Evolutionary conservation across 148 eudicot genomes (phyloP).

Genomic region (Rhododendron mucronatum): DNA sequence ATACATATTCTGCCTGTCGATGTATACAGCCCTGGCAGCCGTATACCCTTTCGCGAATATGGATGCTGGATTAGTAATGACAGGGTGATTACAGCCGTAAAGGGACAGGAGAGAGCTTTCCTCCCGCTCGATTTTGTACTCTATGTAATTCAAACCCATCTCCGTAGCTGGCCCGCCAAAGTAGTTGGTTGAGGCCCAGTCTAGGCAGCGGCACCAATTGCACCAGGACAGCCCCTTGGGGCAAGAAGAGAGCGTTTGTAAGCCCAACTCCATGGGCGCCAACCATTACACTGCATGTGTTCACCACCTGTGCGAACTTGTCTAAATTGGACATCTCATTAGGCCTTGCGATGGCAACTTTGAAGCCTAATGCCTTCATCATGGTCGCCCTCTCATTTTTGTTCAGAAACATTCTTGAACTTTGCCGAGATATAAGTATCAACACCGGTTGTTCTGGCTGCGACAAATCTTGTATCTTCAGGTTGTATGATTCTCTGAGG

Average conservation of each 20-base stretch:
- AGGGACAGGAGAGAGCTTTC: slow-evolving; percentile 47
- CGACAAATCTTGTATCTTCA: slow-evolving; percentile 14
- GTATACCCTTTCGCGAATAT: slow-evolving; percentile 6
- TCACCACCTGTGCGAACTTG: slow-evolving; percentile 26
- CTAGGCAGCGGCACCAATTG: slow-evolving; percentile 47
- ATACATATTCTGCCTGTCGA: slow-evolving; percentile 48
- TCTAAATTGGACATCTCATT: no score
- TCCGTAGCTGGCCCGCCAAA: slow-evolving; percentile 33
- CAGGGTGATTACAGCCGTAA: slow-evolving; percentile 38
- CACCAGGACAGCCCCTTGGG: slow-evolving; percentile 41
- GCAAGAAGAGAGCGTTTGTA: slow-evolving; percentile 44
- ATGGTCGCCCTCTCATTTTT: no score
- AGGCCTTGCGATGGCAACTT: no score
- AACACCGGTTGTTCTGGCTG: slow-evolving; percentile 16
- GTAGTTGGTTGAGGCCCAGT: slow-evolving; percentile 37
- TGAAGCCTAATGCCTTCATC: no score
- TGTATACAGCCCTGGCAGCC: slow-evolving; percentile 38
- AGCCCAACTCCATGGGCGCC: slow-evolving; percentile 64
- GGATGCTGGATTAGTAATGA: slow-evolving; percentile 31
- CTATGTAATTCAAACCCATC: slow-evolving; percentile 48
- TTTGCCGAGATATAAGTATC: slow-evolving; percentile 37
- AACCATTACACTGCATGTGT: slow-evolving; percentile 40
- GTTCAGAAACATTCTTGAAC: slow-evolving; percentile 17
- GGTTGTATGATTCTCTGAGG: slow-evolving; percentile 23
- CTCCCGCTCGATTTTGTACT: slow-evolving; percentile 37